Base-by-base conservation (phyloP, 768 basidiomycete species). In the Strobilomyces confusus region DNA sequence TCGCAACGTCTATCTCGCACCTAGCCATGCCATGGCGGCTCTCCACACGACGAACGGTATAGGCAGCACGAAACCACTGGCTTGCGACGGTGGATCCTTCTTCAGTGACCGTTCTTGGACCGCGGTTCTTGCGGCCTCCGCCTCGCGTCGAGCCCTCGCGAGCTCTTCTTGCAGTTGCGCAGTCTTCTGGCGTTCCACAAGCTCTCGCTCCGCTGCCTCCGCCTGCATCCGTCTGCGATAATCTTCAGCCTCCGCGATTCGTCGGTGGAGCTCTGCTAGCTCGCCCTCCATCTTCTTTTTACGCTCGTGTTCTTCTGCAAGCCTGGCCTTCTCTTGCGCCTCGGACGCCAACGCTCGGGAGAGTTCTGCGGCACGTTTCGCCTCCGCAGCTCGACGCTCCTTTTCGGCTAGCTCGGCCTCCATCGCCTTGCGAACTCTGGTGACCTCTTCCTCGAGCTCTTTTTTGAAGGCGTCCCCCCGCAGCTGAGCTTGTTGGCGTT, bases 1-100 rank as follows among this genome's bases (percentile, higher is more conserved):
- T 22, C 5, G 12, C 20, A 42, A 34, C 30, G 49, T 49, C 45
- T 59, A 69, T 48, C 68, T 58, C 44, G 45, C 62, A 56, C 68
- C 68, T 13, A 71, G 46, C 68, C 69, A 69, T n/a, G 61, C 55
- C 69, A 69, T 59, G 1, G 68, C 68, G 9, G 68, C 68, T 20
- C 56, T 69, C 68, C 68, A 69, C 11, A 69, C 63, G 19, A 69
- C 69, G 42, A 71, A 69, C 6, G 68, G 68, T 48, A 71, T 71
- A 8, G 69, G 68, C 19, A 69, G 44, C 29, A 69, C 42, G 54
- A 71, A 63, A 23, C 59, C 53, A 7, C n/a, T n/a, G n/a, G n/a
- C n/a, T n/a, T n/a, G n/a, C n/a, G 68, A 54, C 3, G 67, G 61
- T 6, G 69, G 54, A 33, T 71, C 69, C 46, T 56, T 69, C 60